Evolutionary conservation across 1,284 basidiomycete genomes (phyloP), one percentile per base, ranked within the genome.

Genomic region (Tilletia indica): DNA sequence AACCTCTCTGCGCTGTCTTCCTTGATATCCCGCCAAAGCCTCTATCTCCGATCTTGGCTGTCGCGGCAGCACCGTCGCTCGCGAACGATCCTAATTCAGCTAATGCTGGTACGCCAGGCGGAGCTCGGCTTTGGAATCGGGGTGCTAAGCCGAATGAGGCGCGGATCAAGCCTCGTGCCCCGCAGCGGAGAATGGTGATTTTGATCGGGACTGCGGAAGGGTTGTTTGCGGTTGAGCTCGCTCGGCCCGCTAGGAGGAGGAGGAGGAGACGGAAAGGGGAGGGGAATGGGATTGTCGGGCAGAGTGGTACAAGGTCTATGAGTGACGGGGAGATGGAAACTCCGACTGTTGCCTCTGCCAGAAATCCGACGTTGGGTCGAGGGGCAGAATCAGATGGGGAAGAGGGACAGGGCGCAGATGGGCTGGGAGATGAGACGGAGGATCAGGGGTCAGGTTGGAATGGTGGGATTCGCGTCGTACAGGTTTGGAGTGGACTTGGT

Each of bases 151-250:
- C 8, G 19, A 66, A 39, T 21, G 66, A 68, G 66, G 45, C 31
- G 66, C 66, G 14, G 45, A 21, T 42, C 19, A 34, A 42, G 21
- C 19, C 49, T 19, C 45, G 54, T 9, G n/a, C 58, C 3, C 48
- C 68, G 38, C 45, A 38, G 12, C 39, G 51, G 19, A 48, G 68
- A 25, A 69, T 34, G 4, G 68, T 54, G 11, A 42, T 69, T 14
- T 25, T 69, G n/a, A 42, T 69, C 38, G 68, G 68, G 36, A 69
- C 68, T n/a, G 68, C 68, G 14, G 47, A 51, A 12, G 68, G 68
- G 38, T 25, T 69, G n/a, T 69, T 36, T 54, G 68, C 68, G 51
- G 51, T 54, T 19, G 68, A 69, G 48, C 51, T 69, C 9, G 58
- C 51, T n/a, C 39, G 58, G 12, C 51, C 51, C 19, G 48, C 5